Evolutionary conservation across 257 asterid genomes (phyloP).

Genomic region (Avicennia marina): DNA sequence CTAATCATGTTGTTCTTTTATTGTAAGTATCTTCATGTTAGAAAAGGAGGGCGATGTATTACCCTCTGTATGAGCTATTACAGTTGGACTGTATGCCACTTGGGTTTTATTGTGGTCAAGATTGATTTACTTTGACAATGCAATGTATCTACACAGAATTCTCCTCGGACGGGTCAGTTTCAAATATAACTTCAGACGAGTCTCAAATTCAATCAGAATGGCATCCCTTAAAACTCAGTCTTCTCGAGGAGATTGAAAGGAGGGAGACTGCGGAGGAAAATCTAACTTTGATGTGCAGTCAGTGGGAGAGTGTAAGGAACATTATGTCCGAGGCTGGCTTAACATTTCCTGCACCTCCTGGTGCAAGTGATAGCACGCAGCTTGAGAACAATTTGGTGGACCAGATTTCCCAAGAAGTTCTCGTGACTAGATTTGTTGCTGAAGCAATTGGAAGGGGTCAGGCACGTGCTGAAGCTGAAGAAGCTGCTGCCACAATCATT

Average conservation of each 20-base stretch:
- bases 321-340: conserved; percentile 63
- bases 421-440: conserved; percentile 55
- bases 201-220: conserved; percentile 39
- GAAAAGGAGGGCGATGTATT: not conserved
- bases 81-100: not conserved
- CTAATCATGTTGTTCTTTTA: too few species aligned
- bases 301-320: conserved; percentile 59
- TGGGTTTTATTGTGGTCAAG: not conserved
- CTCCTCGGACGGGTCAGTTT: conserved; percentile 49
- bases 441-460: conserved; percentile 67
- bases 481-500: conserved; percentile 43
- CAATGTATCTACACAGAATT: conserved; percentile 40
- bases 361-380: conserved; percentile 31
- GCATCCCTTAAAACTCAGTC: conserved; percentile 35
- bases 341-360: conserved; percentile 53
- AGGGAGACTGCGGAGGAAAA: conserved; percentile 60
- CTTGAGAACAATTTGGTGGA: conserved; percentile 30
- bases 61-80: not conserved
- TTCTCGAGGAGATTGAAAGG: conserved; percentile 62
- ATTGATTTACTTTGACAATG: conserved; percentile 1
- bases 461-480: conserved; percentile 78
- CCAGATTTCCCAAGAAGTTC: conserved; percentile 52
- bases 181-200: conserved; percentile 28
- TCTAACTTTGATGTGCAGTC: conserved; percentile 44
- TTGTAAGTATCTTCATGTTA: too few species aligned